Base-by-base conservation (phyloP, 345 rosid species). In the Combretum micranthum region DNA sequence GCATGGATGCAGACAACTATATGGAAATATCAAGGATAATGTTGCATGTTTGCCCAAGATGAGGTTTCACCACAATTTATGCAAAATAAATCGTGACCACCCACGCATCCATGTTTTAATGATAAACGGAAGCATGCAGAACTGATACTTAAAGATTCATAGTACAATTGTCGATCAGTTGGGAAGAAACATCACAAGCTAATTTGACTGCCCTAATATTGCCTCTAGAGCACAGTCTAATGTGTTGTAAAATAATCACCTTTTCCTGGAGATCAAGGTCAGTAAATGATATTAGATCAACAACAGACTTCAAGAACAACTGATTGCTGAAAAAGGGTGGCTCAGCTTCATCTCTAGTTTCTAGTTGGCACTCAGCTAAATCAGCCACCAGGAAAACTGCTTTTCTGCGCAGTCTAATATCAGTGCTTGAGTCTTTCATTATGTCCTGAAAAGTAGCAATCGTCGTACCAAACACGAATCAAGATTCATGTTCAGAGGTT, bases 251-350 rank as follows among this genome's bases (percentile, higher is more conserved):
- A 53, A 62, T 42, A 60, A 48, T 26, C 47, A 81, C 99, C 97
- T 93, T 93, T 63, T 93, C 96, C 70, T 80, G 99, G 71, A 89
- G 84, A 77, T 93, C 96, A 62, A 87, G 86, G 74, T 93, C 96
- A 44, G 62, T 43, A 13, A 80, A 75, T 51, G 62, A 43, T 12
- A 78, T 76, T 48, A 85, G 77, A 74, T 89, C 90, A 57, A 93
- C 92, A 26, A 89, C 68, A 11, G 96, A 76, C 79, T 93, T 87
- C 63, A 93, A 68, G 66, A 93, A 83, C 44, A 73, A 32, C 43
- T 23, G 78, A 66, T 77, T 79, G 64, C 76, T 61, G 67, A 93
- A 79, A 63, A 80, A 69, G 18, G 82, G 79, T 44, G 48, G 75
- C 54, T 76, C 88, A 21, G 57, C 64, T 63, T 73, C 75, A 47